These are phyloP conservation scores for Styphnolobium japonicum DNA, from an alignment of 306 rosid genomes.

Conservation along the genomic window DNA sequence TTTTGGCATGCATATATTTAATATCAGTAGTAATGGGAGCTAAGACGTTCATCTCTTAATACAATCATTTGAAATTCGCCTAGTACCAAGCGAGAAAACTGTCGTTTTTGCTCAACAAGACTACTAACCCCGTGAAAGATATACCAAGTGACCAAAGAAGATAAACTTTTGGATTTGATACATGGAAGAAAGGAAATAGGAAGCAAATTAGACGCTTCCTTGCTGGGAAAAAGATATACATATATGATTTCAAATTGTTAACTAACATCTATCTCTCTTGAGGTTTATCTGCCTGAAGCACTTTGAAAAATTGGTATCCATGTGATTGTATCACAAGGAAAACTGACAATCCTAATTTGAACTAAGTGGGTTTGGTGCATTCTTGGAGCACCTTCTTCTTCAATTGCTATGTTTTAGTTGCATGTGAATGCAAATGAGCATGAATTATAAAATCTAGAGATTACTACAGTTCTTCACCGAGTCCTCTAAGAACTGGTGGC, in stretches of 20 bases:
- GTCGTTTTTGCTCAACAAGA: too few species aligned
- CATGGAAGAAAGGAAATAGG: neutral
- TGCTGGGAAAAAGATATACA: conserved; percentile 38
- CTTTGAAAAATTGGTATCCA: conserved; percentile 54
- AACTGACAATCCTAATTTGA: conserved; percentile 44
- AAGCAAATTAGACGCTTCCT: conserved; percentile 28
- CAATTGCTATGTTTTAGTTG: conserved; percentile 23
- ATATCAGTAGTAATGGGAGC: too few species aligned
- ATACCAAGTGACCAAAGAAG: neutral
- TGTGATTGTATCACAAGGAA: conserved; percentile 52
- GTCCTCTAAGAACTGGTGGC: conserved; percentile 70
- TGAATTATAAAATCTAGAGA: conserved; percentile 39
- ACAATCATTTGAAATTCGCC: too few species aligned
- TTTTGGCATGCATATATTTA: too few species aligned
- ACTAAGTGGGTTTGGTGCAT: conserved; percentile 28
- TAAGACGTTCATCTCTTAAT: too few species aligned
- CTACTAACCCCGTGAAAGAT: too few species aligned
- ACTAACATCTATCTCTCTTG: conserved; percentile 44
- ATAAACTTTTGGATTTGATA: conserved; percentile 20
- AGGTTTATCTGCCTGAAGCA: conserved; percentile 52
- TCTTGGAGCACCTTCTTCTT: conserved; percentile 41
- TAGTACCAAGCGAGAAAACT: too few species aligned
- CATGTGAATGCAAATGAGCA: conserved; percentile 26
- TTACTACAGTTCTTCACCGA: conserved; percentile 51
- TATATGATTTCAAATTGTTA: conserved; percentile 48